Base-by-base conservation (phyloP, 1,284 basidiomycete genomes). In the Cutaneotrichosporon dermatis region DNA sequence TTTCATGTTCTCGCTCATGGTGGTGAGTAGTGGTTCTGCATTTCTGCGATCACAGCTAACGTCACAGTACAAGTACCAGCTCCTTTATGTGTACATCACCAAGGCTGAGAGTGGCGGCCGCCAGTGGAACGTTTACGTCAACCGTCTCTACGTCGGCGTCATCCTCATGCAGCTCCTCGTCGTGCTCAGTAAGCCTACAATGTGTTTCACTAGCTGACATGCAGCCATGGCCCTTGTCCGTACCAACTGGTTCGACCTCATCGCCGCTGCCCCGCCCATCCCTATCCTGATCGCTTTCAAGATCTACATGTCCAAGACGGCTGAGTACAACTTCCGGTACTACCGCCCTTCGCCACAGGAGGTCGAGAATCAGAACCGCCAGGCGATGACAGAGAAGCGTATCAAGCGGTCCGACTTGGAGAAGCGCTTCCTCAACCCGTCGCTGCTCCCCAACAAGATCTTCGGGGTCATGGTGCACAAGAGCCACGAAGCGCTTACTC, bases 61-160 rank as follows among this genome's bases (percentile, higher is more conserved):
- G 25, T 25, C 25, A 1, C 59, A 71, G 71, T 57, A 90, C 92
- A 83, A 94, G 90, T 80, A 94, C 90, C 91, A 95, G 79, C 81
- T 95, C 51, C 92, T 96, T 85, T 96, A 93, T 74, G 91, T 95
- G 56, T 92, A 85, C 73, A 80, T 91, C 53, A 87, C 92, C 2
- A 86, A 86, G 67, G 88, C 92, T 15, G 93, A 97, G 77, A 90
- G 87, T 59, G 93, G 93, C 59, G 93, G 93, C 35, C 88, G 93
- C 9, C 81, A 95, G 66, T 97, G 92, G 92, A 94, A 95, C 71
- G 87, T 93, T 16, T 84, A 89, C 54, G 82, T 91, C 77, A 97
- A 97, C 74, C 86, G 93, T 55, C 78, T 96, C 25, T 79, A 95
- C 25, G 81, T 84, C 51, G 86, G 83, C 37, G 82, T 88, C 6